phyloP scores from a whole-genome alignment of 2,329 filamentous ascomycete genomes.

The Akanthomyces lecanii region DNA sequence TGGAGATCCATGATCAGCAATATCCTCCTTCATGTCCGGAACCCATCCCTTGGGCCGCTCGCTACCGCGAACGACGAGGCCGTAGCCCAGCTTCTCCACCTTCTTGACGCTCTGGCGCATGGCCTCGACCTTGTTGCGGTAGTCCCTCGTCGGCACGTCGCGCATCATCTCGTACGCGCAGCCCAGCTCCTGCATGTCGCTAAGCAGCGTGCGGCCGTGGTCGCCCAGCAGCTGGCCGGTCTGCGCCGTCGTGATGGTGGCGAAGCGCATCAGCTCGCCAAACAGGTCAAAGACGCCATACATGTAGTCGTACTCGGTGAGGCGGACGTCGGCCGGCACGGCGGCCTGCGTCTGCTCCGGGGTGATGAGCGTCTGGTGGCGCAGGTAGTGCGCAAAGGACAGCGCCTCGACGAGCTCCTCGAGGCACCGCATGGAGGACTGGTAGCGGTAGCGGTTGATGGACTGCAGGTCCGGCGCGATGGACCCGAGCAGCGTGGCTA shows the following conservation, averaged over 20 bases:
- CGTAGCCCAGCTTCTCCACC: slow-evolving; percentile 87
- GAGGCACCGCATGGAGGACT: slow-evolving; percentile 72
- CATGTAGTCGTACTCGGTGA: slow-evolving; percentile 81
- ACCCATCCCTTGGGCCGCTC: slow-evolving; percentile 91
- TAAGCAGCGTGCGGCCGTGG: slow-evolving; percentile 58
- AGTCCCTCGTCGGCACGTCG: slow-evolving; percentile 53
- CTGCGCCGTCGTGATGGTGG: slow-evolving; percentile 81
- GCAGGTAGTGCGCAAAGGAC: slow-evolving; percentile 83
- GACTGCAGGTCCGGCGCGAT: slow-evolving; percentile 71
- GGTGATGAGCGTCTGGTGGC: slow-evolving; percentile 68
- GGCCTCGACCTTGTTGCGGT: slow-evolving; percentile 75
- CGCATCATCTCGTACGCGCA: slow-evolving; percentile 71
- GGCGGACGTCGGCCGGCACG: slow-evolving; percentile 50
- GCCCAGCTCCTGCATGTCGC: slow-evolving; percentile 75
- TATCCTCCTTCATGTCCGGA: slow-evolving; percentile 60
- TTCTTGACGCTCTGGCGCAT: slow-evolving; percentile 89
- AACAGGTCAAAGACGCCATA: slow-evolving; percentile 91
- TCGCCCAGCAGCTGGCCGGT: slow-evolving; percentile 50
- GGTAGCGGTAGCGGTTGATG: slow-evolving; percentile 80
- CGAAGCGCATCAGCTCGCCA: slow-evolving; percentile 95
- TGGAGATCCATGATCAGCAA: slow-evolving; percentile 28
- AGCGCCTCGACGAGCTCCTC: slow-evolving; percentile 95
- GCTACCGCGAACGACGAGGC: slow-evolving; percentile 77
- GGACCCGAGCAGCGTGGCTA: slow-evolving; percentile 61
- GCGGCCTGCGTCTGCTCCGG: slow-evolving; percentile 53